phyloP scores from a whole-genome alignment of 2,329 filamentous ascomycete genomes.

The Ceratocystis eucalypticola region DNA sequence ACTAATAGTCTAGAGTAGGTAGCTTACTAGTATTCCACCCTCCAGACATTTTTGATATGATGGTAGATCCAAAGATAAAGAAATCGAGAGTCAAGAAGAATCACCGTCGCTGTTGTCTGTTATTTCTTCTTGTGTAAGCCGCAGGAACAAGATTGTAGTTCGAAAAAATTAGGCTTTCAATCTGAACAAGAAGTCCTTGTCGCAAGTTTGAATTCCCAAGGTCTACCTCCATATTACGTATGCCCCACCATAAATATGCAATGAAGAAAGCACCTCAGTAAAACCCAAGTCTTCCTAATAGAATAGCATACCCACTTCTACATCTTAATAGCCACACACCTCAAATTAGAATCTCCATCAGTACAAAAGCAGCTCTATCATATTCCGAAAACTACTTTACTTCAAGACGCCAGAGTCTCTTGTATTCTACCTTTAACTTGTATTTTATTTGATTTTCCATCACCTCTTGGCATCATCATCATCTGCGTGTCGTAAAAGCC shows the following conservation, averaged over 20 bases:
- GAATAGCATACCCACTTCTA: too few species aligned
- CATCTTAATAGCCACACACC: too few species aligned
- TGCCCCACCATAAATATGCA: neutral
- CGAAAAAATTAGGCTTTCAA: neutral
- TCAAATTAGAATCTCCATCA: too few species aligned
- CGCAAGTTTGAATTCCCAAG: neutral
- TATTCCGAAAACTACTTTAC: too few species aligned
- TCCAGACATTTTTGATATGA: conserved; percentile 29
- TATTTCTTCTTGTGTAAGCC: neutral
- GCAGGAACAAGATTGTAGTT: neutral
- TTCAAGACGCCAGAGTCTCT: neutral
- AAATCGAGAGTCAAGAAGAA: neutral
- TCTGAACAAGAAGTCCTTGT: neutral
- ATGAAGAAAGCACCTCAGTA: neutral
- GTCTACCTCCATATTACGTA: neutral
- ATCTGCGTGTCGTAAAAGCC: conserved; percentile 12
- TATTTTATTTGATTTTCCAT: neutral
- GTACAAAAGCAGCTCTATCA: too few species aligned
- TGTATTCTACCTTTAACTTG: neutral
- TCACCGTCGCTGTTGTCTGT: neutral
- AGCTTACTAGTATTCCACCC: conserved; percentile 82
- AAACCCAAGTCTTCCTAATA: neutral
- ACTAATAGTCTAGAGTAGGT: neutral
- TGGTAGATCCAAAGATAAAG: neutral
- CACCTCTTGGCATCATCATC: neutral